Evolutionary conservation across 202 grass and related monocot species (phyloP).

Genomic region (Saccharum hybrid): DNA sequence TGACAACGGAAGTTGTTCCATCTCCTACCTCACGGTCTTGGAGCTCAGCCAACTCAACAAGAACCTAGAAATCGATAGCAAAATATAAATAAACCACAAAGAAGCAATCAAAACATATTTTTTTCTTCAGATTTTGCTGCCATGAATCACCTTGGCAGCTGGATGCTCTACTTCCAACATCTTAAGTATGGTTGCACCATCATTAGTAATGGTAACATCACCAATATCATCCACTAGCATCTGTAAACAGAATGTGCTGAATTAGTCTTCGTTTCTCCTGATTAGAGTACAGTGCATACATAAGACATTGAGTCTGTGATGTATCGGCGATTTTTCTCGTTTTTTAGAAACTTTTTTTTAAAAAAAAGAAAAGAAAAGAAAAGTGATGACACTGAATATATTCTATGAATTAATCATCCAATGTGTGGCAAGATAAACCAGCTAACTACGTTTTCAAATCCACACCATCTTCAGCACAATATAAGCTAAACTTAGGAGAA

Average conservation of each 20-base stretch:
- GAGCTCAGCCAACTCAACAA: slow-evolving; percentile 96
- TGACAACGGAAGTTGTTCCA: slow-evolving; percentile 87
- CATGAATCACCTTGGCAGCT: slow-evolving; percentile 71
- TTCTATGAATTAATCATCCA: not conserved
- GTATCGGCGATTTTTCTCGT: not conserved
- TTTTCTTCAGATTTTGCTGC: slow-evolving; percentile 2
- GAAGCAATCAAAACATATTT: not conserved
- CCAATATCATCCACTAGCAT: slow-evolving; percentile 97
- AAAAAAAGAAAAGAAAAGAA: not conserved
- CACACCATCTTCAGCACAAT: not conserved
- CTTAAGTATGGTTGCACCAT: slow-evolving; percentile 91
- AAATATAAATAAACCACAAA: slow-evolving; percentile 9
- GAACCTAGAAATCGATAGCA: slow-evolving; percentile 55
- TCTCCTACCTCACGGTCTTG: slow-evolving; percentile 95
- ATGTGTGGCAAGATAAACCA: not conserved
- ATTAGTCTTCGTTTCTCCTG: not conserved
- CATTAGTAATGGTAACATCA: slow-evolving; percentile 95
- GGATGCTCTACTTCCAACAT: slow-evolving; percentile 96
- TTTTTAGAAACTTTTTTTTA: not conserved
- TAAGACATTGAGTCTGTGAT: not conserved
- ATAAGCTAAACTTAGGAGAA: not conserved
- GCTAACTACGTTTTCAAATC: not conserved
- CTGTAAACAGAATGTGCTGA: slow-evolving; percentile 39
- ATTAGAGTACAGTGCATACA: not conserved
- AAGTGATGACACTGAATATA: not conserved